These are phyloP conservation scores for Firmiana major DNA, from an alignment of 345 rosid species.

Conservation along the genomic window DNA sequence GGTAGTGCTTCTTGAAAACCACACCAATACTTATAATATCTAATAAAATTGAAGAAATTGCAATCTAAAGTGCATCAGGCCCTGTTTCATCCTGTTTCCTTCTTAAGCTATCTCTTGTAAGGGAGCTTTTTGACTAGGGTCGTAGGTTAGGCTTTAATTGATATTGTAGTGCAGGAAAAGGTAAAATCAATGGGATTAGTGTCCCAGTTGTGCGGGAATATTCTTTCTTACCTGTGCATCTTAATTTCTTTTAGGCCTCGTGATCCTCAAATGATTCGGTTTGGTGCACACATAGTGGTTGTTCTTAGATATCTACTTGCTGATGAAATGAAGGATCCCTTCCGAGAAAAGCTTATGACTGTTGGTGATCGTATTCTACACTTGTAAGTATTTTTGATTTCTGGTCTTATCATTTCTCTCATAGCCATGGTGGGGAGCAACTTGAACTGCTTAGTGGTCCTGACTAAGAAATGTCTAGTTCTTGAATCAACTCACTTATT, in stretches of 20 bases:
- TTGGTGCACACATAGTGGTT: slow-evolving; percentile 93
- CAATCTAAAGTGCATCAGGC: neutral
- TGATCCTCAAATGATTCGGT: slow-evolving; percentile 92
- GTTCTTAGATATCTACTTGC: slow-evolving; percentile 75
- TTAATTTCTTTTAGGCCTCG: slow-evolving; percentile 69
- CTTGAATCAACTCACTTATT: neutral
- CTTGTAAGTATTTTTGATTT: slow-evolving; percentile 48
- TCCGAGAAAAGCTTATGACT: slow-evolving; percentile 75
- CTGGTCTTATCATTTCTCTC: neutral
- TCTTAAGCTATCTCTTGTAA: neutral
- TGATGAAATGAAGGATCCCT: slow-evolving; percentile 70
- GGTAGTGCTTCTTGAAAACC: slow-evolving; percentile 39
- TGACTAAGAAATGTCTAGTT: neutral
- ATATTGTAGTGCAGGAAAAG: neutral
- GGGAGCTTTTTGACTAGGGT: neutral
- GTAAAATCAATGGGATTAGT: neutral
- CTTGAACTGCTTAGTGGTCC: neutral
- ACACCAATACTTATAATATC: neutral
- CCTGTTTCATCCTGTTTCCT: neutral
- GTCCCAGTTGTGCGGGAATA: neutral
- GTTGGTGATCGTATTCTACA: slow-evolving; percentile 92
- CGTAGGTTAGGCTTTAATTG: neutral
- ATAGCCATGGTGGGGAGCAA: neutral
- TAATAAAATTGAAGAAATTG: neutral
- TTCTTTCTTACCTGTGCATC: slow-evolving; percentile 9